Percentiles rank a stretch among this genome's conserved stretches.
These are phyloP conservation scores for Wickerhamomyces ciferrii DNA, from an alignment of 805 yeast genomes.

Conservation along the genomic window DNA sequence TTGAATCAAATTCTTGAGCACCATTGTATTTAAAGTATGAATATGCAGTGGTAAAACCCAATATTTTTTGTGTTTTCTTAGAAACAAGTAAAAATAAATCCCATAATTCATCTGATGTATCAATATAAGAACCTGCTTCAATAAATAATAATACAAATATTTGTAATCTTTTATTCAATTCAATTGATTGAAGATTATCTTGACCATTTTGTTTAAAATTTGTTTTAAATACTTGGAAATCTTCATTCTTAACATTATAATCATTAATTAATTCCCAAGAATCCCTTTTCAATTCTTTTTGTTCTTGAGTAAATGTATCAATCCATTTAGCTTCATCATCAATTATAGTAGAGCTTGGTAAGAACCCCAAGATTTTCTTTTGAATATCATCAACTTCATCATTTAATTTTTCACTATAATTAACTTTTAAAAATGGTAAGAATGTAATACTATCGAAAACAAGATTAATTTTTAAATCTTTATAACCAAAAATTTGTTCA, in stretches of 20 bases:
- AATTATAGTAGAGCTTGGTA: conserved; percentile 57
- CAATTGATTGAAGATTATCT: conserved; percentile 34
- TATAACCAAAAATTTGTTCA: conserved; percentile 83
- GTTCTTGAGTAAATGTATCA: conserved; percentile 45
- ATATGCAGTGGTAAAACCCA: conserved; percentile 82
- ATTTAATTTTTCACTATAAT: conserved; percentile 44
- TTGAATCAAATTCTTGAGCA: conserved; percentile 40
- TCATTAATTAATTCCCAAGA: conserved; percentile 23
- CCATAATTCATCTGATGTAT: conserved; percentile 73
- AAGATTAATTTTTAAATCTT: conserved; percentile 57
- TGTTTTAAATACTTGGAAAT: conserved; percentile 46
- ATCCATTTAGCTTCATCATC: conserved; percentile 71
- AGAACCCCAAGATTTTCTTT: conserved; percentile 43
- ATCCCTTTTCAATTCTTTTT: conserved; percentile 24
- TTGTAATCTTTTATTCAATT: conserved; percentile 66
- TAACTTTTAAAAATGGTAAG: conserved; percentile 63
- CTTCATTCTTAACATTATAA: conserved; percentile 30
- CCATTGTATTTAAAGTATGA: conserved; percentile 75
- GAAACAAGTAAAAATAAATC: conserved; percentile 55
- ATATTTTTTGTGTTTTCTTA: conserved; percentile 36
- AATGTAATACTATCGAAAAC: conserved; percentile 74
- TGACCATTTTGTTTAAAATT: conserved; percentile 22
- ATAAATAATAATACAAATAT: conserved; percentile 79
- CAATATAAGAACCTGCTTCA: conserved; percentile 92
- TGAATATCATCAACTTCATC: conserved; percentile 59